phyloP scores from a whole-genome alignment of 352 stramenopile species.

The Phytophthora sojae region DNA sequence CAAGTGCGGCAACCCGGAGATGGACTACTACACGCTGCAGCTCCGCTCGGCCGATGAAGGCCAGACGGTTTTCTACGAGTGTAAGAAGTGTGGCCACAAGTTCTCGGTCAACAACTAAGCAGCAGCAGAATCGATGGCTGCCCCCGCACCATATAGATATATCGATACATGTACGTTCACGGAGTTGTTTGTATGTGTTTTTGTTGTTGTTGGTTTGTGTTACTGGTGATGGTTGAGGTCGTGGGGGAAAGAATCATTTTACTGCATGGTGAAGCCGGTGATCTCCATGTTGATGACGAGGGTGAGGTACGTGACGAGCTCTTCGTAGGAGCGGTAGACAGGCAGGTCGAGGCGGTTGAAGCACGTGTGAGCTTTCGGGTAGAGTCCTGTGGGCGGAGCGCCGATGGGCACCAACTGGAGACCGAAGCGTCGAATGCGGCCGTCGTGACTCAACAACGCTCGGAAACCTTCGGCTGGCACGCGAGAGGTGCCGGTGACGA shows the following conservation, averaged over 20 bases:
- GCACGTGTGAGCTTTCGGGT: constrained; percentile 89
- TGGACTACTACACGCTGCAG: constrained; percentile 99
- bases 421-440: constrained; percentile 94
- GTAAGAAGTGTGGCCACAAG: constrained; percentile 95
- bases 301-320: constrained; percentile 96
- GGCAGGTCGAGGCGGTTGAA: constrained; percentile 91
- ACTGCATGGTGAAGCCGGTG: constrained; percentile 97
- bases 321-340: constrained; percentile 70
- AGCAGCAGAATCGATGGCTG: constrained; percentile 1
- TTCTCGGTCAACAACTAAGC: constrained; percentile 91
- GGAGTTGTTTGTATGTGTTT: constrained; percentile 12
- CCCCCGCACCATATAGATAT: constrained; percentile 38
- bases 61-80: constrained; percentile 99
- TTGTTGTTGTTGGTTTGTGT: background rate
- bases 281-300: constrained; percentile 98
- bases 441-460: constrained; percentile 78
- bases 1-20: constrained; percentile 96
- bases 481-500: constrained; percentile 90
- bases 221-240: constrained; percentile 1
- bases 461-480: constrained; percentile 97
- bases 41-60: constrained; percentile 99
- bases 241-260: constrained; percentile 16
- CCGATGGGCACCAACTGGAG: constrained; percentile 95
- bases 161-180: constrained; percentile 43
- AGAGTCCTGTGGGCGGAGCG: constrained; percentile 68